These are phyloP conservation scores for Podaxis carcinomalis DNA, from an alignment of 768 basidiomycete genomes.

Conservation along the genomic window DNA sequence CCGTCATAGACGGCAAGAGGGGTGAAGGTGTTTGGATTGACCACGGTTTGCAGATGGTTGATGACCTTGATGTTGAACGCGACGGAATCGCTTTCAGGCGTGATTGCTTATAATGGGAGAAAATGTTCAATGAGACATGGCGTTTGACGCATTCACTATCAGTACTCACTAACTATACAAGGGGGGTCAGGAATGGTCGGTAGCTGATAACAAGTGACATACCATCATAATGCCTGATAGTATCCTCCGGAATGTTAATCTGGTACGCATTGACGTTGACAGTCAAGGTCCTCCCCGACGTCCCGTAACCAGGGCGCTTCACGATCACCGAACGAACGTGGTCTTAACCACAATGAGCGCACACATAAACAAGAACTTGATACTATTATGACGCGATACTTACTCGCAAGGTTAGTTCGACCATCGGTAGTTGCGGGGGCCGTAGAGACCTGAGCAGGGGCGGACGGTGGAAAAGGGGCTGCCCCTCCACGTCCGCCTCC, in stretches of 20 bases:
- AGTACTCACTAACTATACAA: slow-evolving; percentile 39
- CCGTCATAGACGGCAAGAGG: slow-evolving; percentile 77
- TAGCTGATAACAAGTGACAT: slow-evolving; percentile 21
- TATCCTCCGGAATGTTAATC: slow-evolving; percentile 53
- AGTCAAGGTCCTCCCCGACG: slow-evolving; percentile 36
- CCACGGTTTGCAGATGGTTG: slow-evolving; percentile 50
- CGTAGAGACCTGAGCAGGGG: not conserved
- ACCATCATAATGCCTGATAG: slow-evolving; percentile 82
- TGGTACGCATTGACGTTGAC: slow-evolving; percentile 61
- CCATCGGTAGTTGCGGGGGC: not conserved
- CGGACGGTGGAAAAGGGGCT: slow-evolving; percentile 21
- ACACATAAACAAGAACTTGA: not conserved
- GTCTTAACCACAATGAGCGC: slow-evolving; percentile 2
- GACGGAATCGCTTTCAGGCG: slow-evolving; percentile 43
- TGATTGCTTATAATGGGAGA: slow-evolving; percentile 58
- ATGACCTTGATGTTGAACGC: slow-evolving; percentile 63
- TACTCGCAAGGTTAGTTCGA: slow-evolving; percentile 2
- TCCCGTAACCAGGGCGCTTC: slow-evolving; percentile 61
- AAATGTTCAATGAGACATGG: not conserved
- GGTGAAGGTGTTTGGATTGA: slow-evolving; percentile 64
- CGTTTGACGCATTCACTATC: not conserved
- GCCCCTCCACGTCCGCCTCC: slow-evolving; percentile 13
- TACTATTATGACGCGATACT: not conserved
- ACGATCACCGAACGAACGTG: slow-evolving; percentile 60
- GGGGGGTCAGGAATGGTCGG: slow-evolving; percentile 8